Evolutionary conservation across 345 rosid species (phyloP).

Genomic region (Citrus unshiu): DNA sequence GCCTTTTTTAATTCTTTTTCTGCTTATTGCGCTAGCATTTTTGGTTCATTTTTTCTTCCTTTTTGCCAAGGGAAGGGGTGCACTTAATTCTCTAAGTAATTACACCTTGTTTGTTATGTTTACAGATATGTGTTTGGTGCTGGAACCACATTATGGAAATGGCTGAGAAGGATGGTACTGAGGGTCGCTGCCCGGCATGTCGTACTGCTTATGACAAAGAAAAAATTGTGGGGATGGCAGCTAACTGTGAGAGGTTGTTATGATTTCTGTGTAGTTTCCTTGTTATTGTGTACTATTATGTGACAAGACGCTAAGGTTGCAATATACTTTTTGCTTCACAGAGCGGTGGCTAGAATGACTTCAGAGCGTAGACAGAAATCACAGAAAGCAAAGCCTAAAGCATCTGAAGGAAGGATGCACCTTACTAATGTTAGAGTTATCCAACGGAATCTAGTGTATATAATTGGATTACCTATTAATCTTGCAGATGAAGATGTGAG

Average conservation of each 20-base stretch:
- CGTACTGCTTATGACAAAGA: slow-evolving; percentile 83
- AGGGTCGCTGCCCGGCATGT: slow-evolving; percentile 94
- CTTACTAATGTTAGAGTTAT: slow-evolving; percentile 63
- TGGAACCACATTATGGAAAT: slow-evolving; percentile 94
- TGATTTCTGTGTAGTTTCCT: not conserved
- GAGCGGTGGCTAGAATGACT: slow-evolving; percentile 37
- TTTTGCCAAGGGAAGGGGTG: not conserved
- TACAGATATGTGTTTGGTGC: slow-evolving; percentile 93
- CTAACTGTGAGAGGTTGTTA: slow-evolving; percentile 64
- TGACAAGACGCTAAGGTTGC: not conserved
- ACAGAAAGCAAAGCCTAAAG: slow-evolving; percentile 56
- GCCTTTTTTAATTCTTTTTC: not conserved
- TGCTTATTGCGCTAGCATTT: not conserved
- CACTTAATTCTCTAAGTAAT: not conserved
- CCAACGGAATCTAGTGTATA: slow-evolving; percentile 66
- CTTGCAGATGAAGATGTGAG: slow-evolving; percentile 71
- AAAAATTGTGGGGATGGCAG: slow-evolving; percentile 81
- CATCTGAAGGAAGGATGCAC: slow-evolving; percentile 62
- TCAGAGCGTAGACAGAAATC: slow-evolving; percentile 38
- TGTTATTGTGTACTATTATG: not conserved
- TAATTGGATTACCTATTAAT: slow-evolving; percentile 63
- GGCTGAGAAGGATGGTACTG: slow-evolving; percentile 85
- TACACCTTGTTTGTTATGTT: not conserved
- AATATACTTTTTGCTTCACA: slow-evolving; percentile 9
- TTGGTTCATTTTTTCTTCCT: not conserved